Evolutionary conservation across 495 filamentous ascomycete genomes (phyloP), one percentile per base, ranked within the genome.

Genomic region (Daldinia childiae): DNA sequence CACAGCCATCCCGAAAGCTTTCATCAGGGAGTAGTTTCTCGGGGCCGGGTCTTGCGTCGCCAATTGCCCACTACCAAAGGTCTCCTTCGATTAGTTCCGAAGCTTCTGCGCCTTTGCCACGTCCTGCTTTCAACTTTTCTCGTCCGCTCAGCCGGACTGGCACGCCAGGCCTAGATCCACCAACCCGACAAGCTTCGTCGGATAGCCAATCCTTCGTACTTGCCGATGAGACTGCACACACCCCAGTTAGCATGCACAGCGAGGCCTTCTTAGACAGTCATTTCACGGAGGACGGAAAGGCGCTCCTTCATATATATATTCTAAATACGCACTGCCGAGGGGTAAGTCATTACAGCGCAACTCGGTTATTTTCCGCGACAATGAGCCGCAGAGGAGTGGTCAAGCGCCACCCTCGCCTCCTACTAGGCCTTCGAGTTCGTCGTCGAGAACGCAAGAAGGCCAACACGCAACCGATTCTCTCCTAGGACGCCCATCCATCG

Each of bases 61-160:
- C 90, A 0, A 66, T 86, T 81, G 69, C 79, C 76, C 51, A 85
- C 83, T 78, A 87, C 81, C 80, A 82, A 62, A 88, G 93, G 51
- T 96, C 94, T 11, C 93, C 93, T 5, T 97, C 93, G 0, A 81
- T 94, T 45, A 90, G 88, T 70, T 98, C 94, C 2, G 93, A 97
- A 58, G 87, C 87, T 34, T 88, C 86, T 48, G 78, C 78, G 58
- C 80, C 72, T 19, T 82, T 92, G 32, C 87, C 90, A 1, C 88
- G 91, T 32, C 91, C 92, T 1, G 85, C 91, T 1, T 95, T 94
- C 77, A 99, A 98, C 78, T 98, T 98, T 79, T 98, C 95, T 3
- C 85, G 95, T 6, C 95, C 95, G 2, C 71, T 95, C 30, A 97
- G 95, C 79, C 87, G 93, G 68, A 89, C 91, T 8, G 90, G 90